These are phyloP conservation scores for Fragaria ananassa DNA, from an alignment of 306 rosid genomes.

Conservation along the genomic window DNA sequence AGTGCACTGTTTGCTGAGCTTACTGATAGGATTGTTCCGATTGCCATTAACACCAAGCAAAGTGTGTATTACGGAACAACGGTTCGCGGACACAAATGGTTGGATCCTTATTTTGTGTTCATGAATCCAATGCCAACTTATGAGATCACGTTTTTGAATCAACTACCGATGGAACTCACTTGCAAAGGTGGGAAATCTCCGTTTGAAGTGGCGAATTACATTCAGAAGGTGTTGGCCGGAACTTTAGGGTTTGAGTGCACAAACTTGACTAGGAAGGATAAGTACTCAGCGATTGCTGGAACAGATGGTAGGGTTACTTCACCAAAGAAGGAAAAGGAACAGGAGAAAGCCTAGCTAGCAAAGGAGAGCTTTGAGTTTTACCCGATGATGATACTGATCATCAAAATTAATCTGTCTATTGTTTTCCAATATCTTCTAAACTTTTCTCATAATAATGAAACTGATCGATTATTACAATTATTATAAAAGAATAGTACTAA, in stretches of 20 bases:
- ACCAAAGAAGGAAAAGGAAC: conserved; percentile 42
- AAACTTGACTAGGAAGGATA: conserved; percentile 76
- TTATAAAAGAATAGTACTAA: background rate
- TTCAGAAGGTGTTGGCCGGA: conserved; percentile 77
- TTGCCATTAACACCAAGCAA: conserved; percentile 82
- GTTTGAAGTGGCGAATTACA: conserved; percentile 83
- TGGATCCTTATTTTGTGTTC: conserved; percentile 91
- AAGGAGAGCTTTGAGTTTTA: background rate
- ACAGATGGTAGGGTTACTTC: conserved; percentile 76
- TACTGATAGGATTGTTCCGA: conserved; percentile 81
- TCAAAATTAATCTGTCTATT: background rate
- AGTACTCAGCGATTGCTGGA: conserved; percentile 77
- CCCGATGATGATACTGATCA: background rate
- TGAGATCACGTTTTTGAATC: conserved; percentile 82
- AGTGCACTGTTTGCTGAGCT: conserved; percentile 91
- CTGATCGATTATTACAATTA: background rate
- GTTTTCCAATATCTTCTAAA: background rate
- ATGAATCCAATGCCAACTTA: conserved; percentile 86
- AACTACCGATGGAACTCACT: conserved; percentile 67
- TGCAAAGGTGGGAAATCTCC: conserved; percentile 73
- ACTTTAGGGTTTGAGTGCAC: conserved; percentile 93
- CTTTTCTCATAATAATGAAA: conserved; percentile 8
- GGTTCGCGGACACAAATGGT: conserved; percentile 55
- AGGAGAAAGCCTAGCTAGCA: background rate
- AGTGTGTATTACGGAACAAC: conserved; percentile 81